These are phyloP conservation scores for Parafenestella ontariensis DNA, from an alignment of 2,329 filamentous ascomycete genomes.

Conservation along the genomic window DNA sequence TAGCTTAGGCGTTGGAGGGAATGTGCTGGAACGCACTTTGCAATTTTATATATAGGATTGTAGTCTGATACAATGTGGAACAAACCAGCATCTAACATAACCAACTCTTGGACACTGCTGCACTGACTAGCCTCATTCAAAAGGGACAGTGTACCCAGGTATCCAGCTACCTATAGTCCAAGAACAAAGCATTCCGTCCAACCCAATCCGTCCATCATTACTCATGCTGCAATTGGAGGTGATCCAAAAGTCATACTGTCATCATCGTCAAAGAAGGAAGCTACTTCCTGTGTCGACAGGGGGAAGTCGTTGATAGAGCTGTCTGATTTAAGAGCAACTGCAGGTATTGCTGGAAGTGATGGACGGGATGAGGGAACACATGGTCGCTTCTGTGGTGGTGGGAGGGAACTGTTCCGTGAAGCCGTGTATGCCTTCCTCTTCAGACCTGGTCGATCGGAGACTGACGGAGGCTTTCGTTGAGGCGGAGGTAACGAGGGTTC, in stretches of 20 bases:
- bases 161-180: too few species aligned
- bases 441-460: conserved; percentile 9
- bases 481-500: background rate
- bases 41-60: too few species aligned
- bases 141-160: too few species aligned
- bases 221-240: conserved; percentile 25
- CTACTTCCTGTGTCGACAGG: conserved; percentile 37
- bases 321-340: background rate
- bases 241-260: conserved; percentile 27
- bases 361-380: background rate
- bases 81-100: too few species aligned
- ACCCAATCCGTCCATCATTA: background rate
- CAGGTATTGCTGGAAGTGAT: background rate
- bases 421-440: conserved; percentile 5
- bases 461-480: conserved; percentile 4
- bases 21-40: background rate
- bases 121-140: too few species aligned
- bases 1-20: background rate
- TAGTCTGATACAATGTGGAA: too few species aligned
- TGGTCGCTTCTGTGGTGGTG: conserved; percentile 5
- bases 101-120: too few species aligned
- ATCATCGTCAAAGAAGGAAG: conserved; percentile 37
- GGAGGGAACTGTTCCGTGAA: background rate
- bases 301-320: conserved; percentile 23
- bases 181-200: too few species aligned